Conservation (phyloP, 345 rosid genomes). For the Garcia nutans region DNA sequence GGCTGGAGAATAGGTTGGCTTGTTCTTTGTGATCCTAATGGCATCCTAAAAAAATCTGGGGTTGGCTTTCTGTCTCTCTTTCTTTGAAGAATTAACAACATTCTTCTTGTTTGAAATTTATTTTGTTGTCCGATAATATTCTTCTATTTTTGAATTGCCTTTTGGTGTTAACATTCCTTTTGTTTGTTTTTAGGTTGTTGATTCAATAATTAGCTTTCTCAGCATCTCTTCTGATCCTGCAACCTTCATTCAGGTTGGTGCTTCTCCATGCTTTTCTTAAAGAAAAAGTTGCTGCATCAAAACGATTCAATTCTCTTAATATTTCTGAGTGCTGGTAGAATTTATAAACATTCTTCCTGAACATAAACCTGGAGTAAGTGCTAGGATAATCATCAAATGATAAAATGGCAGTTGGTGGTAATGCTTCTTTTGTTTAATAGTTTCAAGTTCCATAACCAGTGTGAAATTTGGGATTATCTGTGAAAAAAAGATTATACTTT, state of each 20-base stretch:
- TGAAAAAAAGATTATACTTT: background rate
- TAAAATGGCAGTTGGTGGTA: no score
- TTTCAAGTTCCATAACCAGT: no score
- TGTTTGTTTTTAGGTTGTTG: slow-evolving; percentile 35
- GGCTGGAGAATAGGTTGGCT: slow-evolving; percentile 37
- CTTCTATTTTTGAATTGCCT: no score
- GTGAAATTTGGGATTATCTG: no score
- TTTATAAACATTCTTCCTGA: no score
- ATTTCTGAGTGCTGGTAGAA: background rate
- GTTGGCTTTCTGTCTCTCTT: slow-evolving; percentile 2
- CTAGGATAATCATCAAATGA: no score
- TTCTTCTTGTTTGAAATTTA: no score
- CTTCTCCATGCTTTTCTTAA: background rate
- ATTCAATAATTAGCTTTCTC: slow-evolving; percentile 38
- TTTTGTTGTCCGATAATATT: background rate
- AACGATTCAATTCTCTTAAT: background rate
- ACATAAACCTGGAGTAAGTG: no score
- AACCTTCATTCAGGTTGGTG: slow-evolving; percentile 53
- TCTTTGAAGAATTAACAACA: background rate
- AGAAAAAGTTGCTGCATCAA: background rate
- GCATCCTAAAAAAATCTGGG: slow-evolving; percentile 18
- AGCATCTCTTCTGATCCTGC: slow-evolving; percentile 39
- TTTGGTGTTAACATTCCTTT: background rate
- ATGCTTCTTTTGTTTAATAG: no score
- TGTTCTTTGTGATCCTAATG: slow-evolving; percentile 23